phyloP scores from a whole-genome alignment of 768 basidiomycete species.

The Amanita phalloides region DNA sequence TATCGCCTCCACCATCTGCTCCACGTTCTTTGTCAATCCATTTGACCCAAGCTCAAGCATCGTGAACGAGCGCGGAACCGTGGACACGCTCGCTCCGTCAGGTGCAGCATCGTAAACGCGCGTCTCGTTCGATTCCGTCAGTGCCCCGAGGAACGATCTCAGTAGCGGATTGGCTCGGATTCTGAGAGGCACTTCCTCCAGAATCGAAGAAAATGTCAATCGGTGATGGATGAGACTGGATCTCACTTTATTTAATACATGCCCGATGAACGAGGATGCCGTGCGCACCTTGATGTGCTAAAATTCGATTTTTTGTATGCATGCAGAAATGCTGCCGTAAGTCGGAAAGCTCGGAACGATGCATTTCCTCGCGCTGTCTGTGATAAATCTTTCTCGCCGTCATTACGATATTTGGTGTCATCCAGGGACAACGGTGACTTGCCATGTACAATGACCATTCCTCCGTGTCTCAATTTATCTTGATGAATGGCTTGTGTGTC shows the following conservation, averaged over 20 bases:
- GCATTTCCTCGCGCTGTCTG: slow-evolving; percentile 75
- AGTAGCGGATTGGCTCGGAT: slow-evolving; percentile 75
- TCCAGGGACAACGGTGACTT: slow-evolving; percentile 12
- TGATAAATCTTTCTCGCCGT: slow-evolving; percentile 48
- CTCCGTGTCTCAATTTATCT: slow-evolving; percentile 77
- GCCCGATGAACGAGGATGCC: slow-evolving; percentile 3
- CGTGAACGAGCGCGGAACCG: slow-evolving; percentile 52
- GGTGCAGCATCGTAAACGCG: slow-evolving; percentile 25
- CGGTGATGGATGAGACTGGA: slow-evolving; percentile 67
- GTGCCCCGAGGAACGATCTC: slow-evolving; percentile 63
- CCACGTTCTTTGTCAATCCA: slow-evolving; percentile 65
- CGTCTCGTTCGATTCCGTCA: slow-evolving; percentile 38
- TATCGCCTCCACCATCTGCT: slow-evolving; percentile 77
- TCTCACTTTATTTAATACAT: neutral
- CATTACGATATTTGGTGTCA: slow-evolving; percentile 2
- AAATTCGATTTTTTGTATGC: slow-evolving; percentile 80
- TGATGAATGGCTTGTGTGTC: slow-evolving; percentile 82
- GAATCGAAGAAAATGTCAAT: slow-evolving; percentile 75
- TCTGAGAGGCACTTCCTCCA: slow-evolving; percentile 79
- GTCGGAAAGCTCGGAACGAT: slow-evolving; percentile 80
- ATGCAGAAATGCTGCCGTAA: slow-evolving; percentile 71
- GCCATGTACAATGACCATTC: slow-evolving; percentile 82
- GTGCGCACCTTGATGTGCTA: slow-evolving; percentile 62
- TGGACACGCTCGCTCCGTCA: slow-evolving; percentile 25
- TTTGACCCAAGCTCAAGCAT: slow-evolving; percentile 61